Percentiles rank a stretch among this genome's conserved stretches.
These are phyloP conservation scores for Hypoxylon sp. DNA, from an alignment of 2,329 filamentous ascomycete species.

Conservation along the genomic window DNA sequence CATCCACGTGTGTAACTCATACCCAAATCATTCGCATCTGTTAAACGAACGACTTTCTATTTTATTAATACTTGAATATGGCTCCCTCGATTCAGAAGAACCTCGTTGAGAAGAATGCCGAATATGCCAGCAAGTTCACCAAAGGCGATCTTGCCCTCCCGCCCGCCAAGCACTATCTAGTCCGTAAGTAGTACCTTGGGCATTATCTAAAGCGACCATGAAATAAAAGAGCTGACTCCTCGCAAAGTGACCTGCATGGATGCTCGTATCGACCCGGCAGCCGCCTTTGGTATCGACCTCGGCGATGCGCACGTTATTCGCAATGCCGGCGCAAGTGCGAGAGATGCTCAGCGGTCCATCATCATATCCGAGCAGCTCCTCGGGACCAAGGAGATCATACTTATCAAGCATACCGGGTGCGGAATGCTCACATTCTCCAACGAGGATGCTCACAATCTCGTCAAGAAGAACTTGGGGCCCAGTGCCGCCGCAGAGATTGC, in stretches of 20 bases:
- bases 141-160: conserved; percentile 76
- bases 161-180: conserved; percentile 77
- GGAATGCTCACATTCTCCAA: conserved; percentile 81
- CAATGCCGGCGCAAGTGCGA: conserved; percentile 77
- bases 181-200: conserved; percentile 62
- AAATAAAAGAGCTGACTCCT: conserved; percentile 11
- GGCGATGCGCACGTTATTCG: conserved; percentile 86
- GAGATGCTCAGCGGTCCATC: conserved; percentile 80
- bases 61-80: conserved; percentile 46
- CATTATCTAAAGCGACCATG: background rate
- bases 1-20: background rate
- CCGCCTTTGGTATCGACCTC: conserved; percentile 77
- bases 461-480: conserved; percentile 71
- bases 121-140: conserved; percentile 72
- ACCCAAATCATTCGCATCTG: background rate
- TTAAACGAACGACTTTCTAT: background rate
- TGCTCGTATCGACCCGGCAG: conserved; percentile 77
- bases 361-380: conserved; percentile 85
- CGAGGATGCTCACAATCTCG: conserved; percentile 66
- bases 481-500: conserved; percentile 63
- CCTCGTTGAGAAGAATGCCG: conserved; percentile 69
- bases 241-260: conserved; percentile 83
- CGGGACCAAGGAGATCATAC: conserved; percentile 79
- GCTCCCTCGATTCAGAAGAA: conserved; percentile 65
- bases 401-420: conserved; percentile 82